A percentile compares a stretch with the other conserved stretches of the same genome.
Evolutionary conservation across 2,329 filamentous ascomycete species (phyloP).

Genomic region (Claviceps sp.): DNA sequence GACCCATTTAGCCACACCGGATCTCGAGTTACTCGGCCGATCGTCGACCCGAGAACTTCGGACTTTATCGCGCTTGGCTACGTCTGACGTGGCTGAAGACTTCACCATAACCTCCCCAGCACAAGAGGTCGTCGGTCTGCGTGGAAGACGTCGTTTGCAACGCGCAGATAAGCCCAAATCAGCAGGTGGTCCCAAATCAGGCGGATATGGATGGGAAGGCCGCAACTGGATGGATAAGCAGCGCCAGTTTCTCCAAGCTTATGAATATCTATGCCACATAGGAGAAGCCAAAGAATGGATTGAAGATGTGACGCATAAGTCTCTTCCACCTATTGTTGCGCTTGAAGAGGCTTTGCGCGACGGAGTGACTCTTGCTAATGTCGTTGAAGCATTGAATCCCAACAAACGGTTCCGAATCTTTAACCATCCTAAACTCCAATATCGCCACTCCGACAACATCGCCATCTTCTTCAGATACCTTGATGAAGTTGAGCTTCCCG

Average conservation of each 20-base stretch:
- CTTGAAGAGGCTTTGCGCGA: conserved; percentile 85
- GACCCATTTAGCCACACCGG: conserved; percentile 46
- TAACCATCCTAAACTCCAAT: conserved; percentile 72
- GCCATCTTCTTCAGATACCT: conserved; percentile 91
- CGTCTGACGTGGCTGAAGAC: conserved; percentile 62
- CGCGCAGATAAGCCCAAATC: conserved; percentile 44
- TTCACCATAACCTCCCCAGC: conserved; percentile 65
- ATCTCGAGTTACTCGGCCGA: conserved; percentile 69
- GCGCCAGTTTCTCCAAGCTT: conserved; percentile 87
- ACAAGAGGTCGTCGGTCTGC: conserved; percentile 78
- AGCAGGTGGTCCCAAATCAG: conserved; percentile 31
- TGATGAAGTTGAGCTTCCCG: conserved; percentile 80
- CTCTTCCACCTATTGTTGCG: conserved; percentile 84
- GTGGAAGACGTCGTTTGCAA: conserved; percentile 73
- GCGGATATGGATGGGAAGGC: conserved; percentile 59
- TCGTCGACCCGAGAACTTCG: conserved; percentile 85
- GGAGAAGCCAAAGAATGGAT: conserved; percentile 99
- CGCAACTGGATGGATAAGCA: conserved; percentile 99
- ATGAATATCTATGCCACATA: conserved; percentile 97
- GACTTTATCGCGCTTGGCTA: conserved; percentile 70
- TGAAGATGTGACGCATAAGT: conserved; percentile 71
- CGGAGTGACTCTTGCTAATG: conserved; percentile 85
- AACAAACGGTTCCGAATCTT: conserved; percentile 71
- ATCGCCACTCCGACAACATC: conserved; percentile 94
- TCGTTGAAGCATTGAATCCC: conserved; percentile 80